Conservation (phyloP, 805 yeast genomes). For the Maudiozyma bulderi region DNA sequence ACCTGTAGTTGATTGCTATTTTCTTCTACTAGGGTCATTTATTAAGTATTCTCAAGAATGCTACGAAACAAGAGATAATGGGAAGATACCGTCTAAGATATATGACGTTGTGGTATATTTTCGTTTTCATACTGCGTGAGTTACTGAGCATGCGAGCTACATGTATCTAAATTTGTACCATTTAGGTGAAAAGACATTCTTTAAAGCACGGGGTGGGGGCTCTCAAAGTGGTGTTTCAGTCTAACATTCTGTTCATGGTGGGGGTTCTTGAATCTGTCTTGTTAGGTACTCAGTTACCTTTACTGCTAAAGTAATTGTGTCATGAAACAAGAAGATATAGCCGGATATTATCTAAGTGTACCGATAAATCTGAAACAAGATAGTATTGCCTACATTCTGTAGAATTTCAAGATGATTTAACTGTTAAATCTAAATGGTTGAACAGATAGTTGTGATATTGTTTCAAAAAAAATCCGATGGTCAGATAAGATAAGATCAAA, state of each 20-base stretch:
- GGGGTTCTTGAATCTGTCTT: not conserved
- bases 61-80: not conserved
- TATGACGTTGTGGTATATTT: not conserved
- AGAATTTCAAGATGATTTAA: too few species aligned
- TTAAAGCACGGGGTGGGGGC: too few species aligned
- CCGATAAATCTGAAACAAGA: not conserved
- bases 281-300: not conserved
- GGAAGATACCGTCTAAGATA: not conserved
- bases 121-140: too few species aligned
- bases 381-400: not conserved
- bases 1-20: too few species aligned
- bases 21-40: not conserved
- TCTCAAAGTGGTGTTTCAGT: not conserved
- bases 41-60: not conserved
- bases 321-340: not conserved
- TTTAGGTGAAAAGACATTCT: too few species aligned
- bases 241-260: not conserved
- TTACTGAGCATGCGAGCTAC: too few species aligned
- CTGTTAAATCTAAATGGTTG: too few species aligned
- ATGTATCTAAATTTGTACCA: too few species aligned
- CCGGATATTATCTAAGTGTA: too few species aligned
- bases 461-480: too few species aligned
- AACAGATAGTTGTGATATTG: too few species aligned
- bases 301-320: not conserved
- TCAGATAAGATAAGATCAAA: too few species aligned